Evolutionary conservation across 768 basidiomycete species (phyloP).

Genomic region (Rhizopogon vulgaris): DNA sequence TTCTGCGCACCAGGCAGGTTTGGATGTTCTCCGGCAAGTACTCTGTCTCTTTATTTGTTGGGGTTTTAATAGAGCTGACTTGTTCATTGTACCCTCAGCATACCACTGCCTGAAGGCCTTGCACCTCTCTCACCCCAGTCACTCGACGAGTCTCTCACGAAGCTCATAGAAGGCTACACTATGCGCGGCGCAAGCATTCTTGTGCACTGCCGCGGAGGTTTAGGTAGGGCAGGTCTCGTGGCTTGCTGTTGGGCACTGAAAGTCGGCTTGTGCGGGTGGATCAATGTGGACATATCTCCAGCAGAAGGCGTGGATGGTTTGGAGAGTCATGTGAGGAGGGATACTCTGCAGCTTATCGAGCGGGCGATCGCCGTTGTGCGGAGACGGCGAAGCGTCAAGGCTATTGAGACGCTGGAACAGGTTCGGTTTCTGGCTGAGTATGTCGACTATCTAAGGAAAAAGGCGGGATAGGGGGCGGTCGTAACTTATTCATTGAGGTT

Average conservation of each 20-base stretch:
- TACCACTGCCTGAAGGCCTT: slow-evolving; percentile 89
- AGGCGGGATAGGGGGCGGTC: neutral
- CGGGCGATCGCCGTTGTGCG: slow-evolving; percentile 69
- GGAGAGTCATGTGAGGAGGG: slow-evolving; percentile 24
- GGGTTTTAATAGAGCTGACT: neutral
- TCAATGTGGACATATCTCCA: slow-evolving; percentile 22
- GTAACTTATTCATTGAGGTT: neutral
- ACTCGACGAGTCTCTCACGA: slow-evolving; percentile 61
- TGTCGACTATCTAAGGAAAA: slow-evolving; percentile 49
- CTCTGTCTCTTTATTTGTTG: neutral
- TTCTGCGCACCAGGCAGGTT: slow-evolving; percentile 53
- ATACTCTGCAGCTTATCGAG: slow-evolving; percentile 64
- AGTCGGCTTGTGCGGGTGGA: slow-evolving; percentile 82
- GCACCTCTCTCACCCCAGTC: slow-evolving; percentile 53
- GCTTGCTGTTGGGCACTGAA: slow-evolving; percentile 92
- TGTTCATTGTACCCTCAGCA: slow-evolving; percentile 32
- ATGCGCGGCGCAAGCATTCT: slow-evolving; percentile 65
- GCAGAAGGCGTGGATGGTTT: neutral
- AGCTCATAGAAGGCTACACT: slow-evolving; percentile 67
- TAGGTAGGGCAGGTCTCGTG: slow-evolving; percentile 88
- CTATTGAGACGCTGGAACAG: slow-evolving; percentile 92
- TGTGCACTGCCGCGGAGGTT: slow-evolving; percentile 90
- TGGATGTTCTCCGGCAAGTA: slow-evolving; percentile 74
- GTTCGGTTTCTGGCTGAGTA: slow-evolving; percentile 79
- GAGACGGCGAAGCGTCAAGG: slow-evolving; percentile 76